Base-by-base conservation (phyloP, 2,329 filamentous ascomycete genomes). In the Parastagonospora nodorum region DNA sequence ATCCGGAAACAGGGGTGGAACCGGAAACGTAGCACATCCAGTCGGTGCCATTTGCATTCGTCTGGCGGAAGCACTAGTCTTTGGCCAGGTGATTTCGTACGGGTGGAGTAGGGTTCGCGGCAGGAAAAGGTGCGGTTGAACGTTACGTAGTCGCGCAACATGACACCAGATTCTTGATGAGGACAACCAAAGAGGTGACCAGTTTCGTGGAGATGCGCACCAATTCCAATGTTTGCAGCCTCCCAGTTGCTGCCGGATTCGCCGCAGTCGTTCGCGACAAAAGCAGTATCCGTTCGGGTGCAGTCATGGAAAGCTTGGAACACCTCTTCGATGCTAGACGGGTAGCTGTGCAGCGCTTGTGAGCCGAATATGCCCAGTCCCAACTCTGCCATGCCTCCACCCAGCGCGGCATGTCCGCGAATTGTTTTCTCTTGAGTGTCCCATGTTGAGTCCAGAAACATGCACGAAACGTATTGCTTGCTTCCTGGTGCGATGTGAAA, bases 191-290 rank as follows among this genome's bases (percentile, higher is more conserved):
- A 89, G 16, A 96, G 75, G 75, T 96, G 93, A 3, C 93, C 93
- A 0, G 88, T 88, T 74, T 97, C 92, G 72, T 96, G 93, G 41
- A 97, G 75, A 73, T 97, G 93, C 8, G 91, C 92, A 7, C 93
- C 93, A 58, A 97, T 95, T 28, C 92, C 92, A 53, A 96, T 88
- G 63, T 93, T 96, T 24, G 90, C 92, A n/a, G 92, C 87, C 72
- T 97, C 93, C 93, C 93, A 97, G 40, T 87, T 94, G 68, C 90
- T 96, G 19, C 92, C 92, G 6, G 87, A 88, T 60, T 96, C 90
- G 61, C 89, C 88, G 71, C 86, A 90, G 69, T 96, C 90, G 64
- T 97, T 96, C 12, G 89, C 88, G 32, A 96, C 86, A 62, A 84
- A 83, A 33, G 85, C 83, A 8, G 87, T 89, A 68, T 97, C 90